Evolutionary conservation across 2,329 filamentous ascomycete genomes (phyloP).

Genomic region (Blastomyces parvus): DNA sequence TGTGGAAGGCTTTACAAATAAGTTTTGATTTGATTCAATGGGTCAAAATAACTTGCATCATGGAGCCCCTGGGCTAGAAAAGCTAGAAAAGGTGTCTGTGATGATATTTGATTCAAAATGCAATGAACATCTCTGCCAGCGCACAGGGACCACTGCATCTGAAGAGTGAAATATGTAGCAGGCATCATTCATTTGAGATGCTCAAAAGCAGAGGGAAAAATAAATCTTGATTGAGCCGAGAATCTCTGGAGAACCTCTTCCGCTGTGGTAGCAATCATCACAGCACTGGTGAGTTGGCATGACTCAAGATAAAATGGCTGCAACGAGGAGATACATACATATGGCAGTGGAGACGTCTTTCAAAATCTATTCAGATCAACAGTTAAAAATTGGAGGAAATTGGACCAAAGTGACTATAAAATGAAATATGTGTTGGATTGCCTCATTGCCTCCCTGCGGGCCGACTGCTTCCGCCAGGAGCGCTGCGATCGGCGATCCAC

Average conservation of each 20-base stretch:
- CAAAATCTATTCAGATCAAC: not conserved
- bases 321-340: not conserved
- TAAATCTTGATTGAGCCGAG: not conserved
- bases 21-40: not conserved
- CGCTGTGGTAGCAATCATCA: not conserved
- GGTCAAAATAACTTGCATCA: not conserved
- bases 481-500: too few relatives aligned
- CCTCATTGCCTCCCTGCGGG: too few relatives aligned
- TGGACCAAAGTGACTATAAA: not conserved
- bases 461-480: too few relatives aligned
- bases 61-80: not conserved
- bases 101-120: not conserved
- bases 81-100: not conserved
- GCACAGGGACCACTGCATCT: not conserved
- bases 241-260: not conserved
- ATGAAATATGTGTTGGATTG: too few relatives aligned
- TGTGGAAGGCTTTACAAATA: not conserved
- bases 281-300: not conserved
- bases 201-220: not conserved
- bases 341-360: not conserved
- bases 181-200: not conserved
- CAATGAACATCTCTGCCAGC: not conserved
- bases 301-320: not conserved
- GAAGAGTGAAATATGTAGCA: not conserved
- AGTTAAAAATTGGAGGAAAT: not conserved